A percentile compares a stretch with the other conserved stretches of the same genome.
These are phyloP conservation scores for Ascochyta rabiei DNA, from an alignment of 2,329 filamentous ascomycete genomes.

Conservation along the genomic window DNA sequence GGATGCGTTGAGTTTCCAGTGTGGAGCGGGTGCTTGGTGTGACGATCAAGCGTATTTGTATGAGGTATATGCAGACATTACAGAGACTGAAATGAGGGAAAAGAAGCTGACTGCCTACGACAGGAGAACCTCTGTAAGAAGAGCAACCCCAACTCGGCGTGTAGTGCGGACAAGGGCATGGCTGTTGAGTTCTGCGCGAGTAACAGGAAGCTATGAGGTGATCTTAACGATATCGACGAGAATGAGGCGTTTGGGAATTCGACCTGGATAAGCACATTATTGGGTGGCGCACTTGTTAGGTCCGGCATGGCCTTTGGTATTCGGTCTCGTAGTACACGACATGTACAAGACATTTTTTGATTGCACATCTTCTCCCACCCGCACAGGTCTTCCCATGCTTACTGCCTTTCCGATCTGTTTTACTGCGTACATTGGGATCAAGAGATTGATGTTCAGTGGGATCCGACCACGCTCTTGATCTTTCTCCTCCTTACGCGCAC, in stretches of 20 bases:
- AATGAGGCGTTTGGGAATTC: not conserved
- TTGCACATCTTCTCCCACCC: not conserved
- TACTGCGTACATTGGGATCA: too few relatives aligned
- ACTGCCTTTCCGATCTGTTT: too few relatives aligned
- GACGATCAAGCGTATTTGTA: constrained; percentile 30
- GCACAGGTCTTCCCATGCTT: too few relatives aligned
- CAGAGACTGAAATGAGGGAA: not conserved
- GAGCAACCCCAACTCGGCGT: constrained; percentile 18
- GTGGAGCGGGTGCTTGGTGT: constrained; percentile 21
- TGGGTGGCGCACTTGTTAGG: not conserved
- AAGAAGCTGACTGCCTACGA: not conserved
- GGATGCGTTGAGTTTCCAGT: constrained; percentile 20
- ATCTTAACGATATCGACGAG: not conserved
- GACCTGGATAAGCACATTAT: not conserved
- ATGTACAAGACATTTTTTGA: not conserved
- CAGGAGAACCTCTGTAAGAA: constrained; percentile 29
- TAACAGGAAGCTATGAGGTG: constrained; percentile 9
- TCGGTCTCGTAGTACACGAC: not conserved
- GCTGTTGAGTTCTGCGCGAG: constrained; percentile 28
- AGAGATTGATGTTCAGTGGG: too few relatives aligned
- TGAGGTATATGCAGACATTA: constrained; percentile 7
- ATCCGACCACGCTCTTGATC: not conserved
- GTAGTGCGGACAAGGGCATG: constrained; percentile 13
- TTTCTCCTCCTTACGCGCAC: not conserved
- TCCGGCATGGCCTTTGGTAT: not conserved